Evolutionary conservation across 2,329 filamentous ascomycete genomes (phyloP).

Genomic region (Elsinoe necatrix): DNA sequence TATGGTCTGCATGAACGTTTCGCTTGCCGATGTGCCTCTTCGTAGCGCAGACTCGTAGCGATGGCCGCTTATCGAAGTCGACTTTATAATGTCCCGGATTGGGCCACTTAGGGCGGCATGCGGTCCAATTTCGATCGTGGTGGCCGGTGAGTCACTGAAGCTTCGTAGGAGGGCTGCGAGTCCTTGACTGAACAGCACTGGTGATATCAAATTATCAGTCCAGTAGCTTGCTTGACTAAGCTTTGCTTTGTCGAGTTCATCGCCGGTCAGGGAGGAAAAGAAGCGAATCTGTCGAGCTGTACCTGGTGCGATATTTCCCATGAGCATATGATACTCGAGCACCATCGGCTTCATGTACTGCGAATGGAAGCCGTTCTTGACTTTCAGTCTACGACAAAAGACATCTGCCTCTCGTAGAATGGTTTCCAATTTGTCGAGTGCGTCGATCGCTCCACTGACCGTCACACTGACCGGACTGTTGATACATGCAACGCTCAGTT

Average conservation of each 20-base stretch:
- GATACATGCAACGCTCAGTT: slow-evolving; percentile 21
- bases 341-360: background rate
- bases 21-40: background rate
- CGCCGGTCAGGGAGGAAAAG: background rate
- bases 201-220: background rate
- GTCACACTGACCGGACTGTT: slow-evolving; percentile 40
- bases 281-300: background rate
- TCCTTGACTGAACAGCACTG: background rate
- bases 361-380: slow-evolving; percentile 36
- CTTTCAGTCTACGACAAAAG: slow-evolving; percentile 35
- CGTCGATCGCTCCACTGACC: slow-evolving; percentile 36
- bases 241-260: background rate
- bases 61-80: background rate
- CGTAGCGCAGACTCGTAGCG: background rate
- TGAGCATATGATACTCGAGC: background rate
- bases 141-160: background rate
- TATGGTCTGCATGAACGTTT: background rate
- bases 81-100: background rate
- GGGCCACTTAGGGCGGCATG: slow-evolving; percentile 11
- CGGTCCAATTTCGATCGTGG: slow-evolving; percentile 5
- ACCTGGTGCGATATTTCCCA: background rate
- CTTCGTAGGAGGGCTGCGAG: background rate
- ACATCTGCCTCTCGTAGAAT: slow-evolving; percentile 29
- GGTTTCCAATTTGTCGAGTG: slow-evolving; percentile 28
- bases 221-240: background rate